Evolutionary conservation across 805 yeast species (phyloP), one percentile per base, ranked within the genome.

Genomic region (Candida sithepensis): DNA sequence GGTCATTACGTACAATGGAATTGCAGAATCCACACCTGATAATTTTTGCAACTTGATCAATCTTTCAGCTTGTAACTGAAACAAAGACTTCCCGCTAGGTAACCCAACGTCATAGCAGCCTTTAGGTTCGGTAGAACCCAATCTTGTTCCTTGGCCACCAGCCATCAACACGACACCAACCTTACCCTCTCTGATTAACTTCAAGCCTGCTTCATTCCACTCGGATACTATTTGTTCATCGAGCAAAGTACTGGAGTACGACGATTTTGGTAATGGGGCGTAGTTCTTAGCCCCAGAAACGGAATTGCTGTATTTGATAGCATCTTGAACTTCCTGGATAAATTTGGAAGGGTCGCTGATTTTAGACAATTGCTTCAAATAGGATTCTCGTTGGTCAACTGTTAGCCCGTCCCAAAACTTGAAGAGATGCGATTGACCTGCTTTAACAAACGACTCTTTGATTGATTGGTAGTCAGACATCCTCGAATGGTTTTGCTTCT

Each of bases 101-200:
- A 94, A 76, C 0, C 85, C 85, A 51, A 94, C 84, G 64, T 92
- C 80, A 63, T 81, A 94, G 67, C 97, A 92, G 1, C 99, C 99
- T 67, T 94, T 94, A 33, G 99, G 99, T 22, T 72, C 80, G 3
- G 82, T 71, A 1, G 96, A 89, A 1, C 99, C 99, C 46, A 94
- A 73, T 52, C 99, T 77, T 7, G 97, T 87, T 28, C 99, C 99
- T 67, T 94, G 99, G 43, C 99, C 99, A 47, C 99, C 99, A 12
- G 99, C 97, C 87, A 94, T 85, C 44, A 94, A 73, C 39, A 94
- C 74, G 4, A 94, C 92, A 30, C 89, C 99, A 21, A 92, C 98
- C 59, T 85, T 79, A 53, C 84, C 84, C 13, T 72, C 65, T 16
- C 78, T 66, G 45, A 94, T 84, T 26, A 92, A 86, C 22, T 79